Conservation (phyloP, 345 rosid genomes). For the Leavenworthia alabamica region DNA sequence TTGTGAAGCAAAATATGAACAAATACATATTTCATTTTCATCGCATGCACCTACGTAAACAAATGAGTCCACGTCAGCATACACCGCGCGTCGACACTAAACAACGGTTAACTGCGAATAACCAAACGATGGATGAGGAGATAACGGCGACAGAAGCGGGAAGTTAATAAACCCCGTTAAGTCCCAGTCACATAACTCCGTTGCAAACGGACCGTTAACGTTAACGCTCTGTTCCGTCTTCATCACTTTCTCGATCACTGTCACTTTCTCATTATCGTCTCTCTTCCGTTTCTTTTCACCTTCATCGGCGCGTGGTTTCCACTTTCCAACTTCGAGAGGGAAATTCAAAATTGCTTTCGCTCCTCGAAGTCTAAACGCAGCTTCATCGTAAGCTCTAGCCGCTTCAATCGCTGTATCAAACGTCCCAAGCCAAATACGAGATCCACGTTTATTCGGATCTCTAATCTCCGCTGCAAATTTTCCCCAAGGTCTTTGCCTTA, state of each 20-base stretch:
- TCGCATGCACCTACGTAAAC: slow-evolving; percentile 21
- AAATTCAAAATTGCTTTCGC: slow-evolving; percentile 46
- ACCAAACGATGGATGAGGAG: slow-evolving; percentile 33
- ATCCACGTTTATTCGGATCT: slow-evolving; percentile 22
- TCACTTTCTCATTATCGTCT: slow-evolving; percentile 14
- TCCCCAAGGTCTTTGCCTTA: no score
- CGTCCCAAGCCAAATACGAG: no score
- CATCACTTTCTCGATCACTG: slow-evolving; percentile 16
- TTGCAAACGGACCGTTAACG: slow-evolving; percentile 32
- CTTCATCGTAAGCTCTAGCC: no score
- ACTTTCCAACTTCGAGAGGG: slow-evolving; percentile 73
- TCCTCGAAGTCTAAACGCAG: no score
- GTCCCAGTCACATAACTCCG: slow-evolving; percentile 35
- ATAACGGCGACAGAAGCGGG: slow-evolving; percentile 57
- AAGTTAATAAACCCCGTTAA: slow-evolving; percentile 40
- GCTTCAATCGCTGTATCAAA: no score
- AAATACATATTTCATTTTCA: background rate
- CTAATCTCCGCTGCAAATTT: no score
- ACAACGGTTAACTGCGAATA: slow-evolving; percentile 25
- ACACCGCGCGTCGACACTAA: background rate
- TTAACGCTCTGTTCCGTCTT: slow-evolving; percentile 26
- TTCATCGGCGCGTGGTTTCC: slow-evolving; percentile 25
- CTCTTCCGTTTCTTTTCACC: slow-evolving; percentile 46
- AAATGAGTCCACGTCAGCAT: slow-evolving; percentile 24
- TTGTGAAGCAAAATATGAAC: background rate